Evolutionary conservation across 2,329 filamentous ascomycete species (phyloP).

Genomic region (Ophiostoma quercus): DNA sequence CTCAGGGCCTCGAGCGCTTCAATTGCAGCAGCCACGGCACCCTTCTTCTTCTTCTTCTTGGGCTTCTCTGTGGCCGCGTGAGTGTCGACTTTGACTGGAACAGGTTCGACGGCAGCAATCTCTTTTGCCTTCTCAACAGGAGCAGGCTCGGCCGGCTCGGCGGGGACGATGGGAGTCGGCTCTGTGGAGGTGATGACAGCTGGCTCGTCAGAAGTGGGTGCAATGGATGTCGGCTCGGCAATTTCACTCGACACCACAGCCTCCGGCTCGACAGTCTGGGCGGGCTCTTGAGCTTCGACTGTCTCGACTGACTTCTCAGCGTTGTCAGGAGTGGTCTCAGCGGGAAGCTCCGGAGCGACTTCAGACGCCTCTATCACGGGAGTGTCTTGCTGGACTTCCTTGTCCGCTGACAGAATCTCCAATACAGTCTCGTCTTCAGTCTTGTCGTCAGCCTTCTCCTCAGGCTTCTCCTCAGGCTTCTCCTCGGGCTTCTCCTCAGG

Average conservation of each 20-base stretch:
- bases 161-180: not conserved
- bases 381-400: not conserved
- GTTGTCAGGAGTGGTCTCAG: not conserved
- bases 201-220: not conserved
- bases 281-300: not conserved
- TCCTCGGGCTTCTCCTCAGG: not conserved
- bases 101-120: not conserved
- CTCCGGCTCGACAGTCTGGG: not conserved
- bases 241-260: not conserved
- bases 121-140: not conserved
- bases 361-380: not conserved
- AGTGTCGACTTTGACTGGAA: not conserved
- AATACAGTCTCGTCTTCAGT: not conserved
- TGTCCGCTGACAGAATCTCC: not conserved
- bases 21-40: not conserved
- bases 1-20: slow-evolving; percentile 4
- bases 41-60: slow-evolving; percentile 6
- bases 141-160: not conserved
- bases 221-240: not conserved
- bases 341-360: not conserved
- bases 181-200: not conserved
- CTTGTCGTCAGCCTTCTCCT: not conserved
- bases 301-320: not conserved
- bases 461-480: not conserved
- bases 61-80: not conserved